Conservation (phyloP, 2,329 filamentous ascomycete species). For the Saccharata proteae region DNA sequence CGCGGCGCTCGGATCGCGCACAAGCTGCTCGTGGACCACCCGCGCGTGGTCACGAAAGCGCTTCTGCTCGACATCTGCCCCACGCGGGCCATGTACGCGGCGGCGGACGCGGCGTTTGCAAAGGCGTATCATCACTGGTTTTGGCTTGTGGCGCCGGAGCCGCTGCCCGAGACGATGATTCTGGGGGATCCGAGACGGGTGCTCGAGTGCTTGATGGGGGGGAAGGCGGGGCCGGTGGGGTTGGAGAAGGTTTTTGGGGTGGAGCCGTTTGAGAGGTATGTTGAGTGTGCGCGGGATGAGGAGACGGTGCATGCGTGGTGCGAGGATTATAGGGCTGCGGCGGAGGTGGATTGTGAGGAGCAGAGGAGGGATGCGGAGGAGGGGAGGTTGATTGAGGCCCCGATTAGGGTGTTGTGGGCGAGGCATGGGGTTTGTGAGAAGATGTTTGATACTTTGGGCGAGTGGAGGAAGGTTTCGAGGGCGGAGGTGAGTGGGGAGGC, state of each 20-base stretch:
- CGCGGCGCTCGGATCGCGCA: slow-evolving; percentile 45
- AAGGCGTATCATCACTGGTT: slow-evolving; percentile 48
- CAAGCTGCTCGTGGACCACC: slow-evolving; percentile 39
- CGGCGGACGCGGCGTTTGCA: slow-evolving; percentile 32
- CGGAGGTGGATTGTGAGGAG: slow-evolving; percentile 41
- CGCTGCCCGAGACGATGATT: slow-evolving; percentile 41
- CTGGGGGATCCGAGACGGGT: slow-evolving; percentile 29
- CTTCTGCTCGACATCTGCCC: slow-evolving; percentile 39
- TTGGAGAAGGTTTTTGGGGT: slow-evolving; percentile 12
- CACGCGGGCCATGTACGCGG: slow-evolving; percentile 41
- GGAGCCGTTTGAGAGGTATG: slow-evolving; percentile 30
- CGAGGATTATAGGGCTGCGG: slow-evolving; percentile 44
- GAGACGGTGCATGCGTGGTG: slow-evolving; percentile 38
- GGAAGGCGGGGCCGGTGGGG: slow-evolving; percentile 1
- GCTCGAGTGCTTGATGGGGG: slow-evolving; percentile 13
- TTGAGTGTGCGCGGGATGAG: slow-evolving; percentile 28
- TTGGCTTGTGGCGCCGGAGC: slow-evolving; percentile 41
- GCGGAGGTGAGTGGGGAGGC: slow-evolving; percentile 11
- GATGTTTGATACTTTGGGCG: slow-evolving; percentile 36
- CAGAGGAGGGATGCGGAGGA: slow-evolving; percentile 32
- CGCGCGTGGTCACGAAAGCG: slow-evolving; percentile 24
- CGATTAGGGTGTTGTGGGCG: slow-evolving; percentile 39
- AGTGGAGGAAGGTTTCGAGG: slow-evolving; percentile 39
- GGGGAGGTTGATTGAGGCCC: slow-evolving; percentile 33
- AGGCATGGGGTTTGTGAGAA: slow-evolving; percentile 32